Evolutionary conservation across 805 yeast genomes (phyloP), one percentile per base, ranked within the genome.

Genomic region (Jamesozyma rosinii): DNA sequence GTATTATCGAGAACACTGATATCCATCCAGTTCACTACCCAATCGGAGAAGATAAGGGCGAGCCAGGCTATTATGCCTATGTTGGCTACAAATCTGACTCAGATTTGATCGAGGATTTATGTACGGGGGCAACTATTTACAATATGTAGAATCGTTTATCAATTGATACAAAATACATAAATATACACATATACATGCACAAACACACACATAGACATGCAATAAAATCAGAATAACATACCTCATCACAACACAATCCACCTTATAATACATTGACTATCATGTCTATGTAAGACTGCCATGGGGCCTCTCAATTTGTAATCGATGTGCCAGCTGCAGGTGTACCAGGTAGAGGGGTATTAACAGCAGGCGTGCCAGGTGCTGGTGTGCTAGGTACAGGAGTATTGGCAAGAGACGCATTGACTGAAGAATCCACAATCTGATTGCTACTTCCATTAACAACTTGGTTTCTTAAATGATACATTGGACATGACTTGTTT

Each of bases 401-500:
- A 5, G 32, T n/a, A 36, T 17, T 26, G n/a, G n/a, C n/a, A n/a
- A n/a, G n/a, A n/a, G n/a, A n/a, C n/a, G n/a, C n/a, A n/a, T n/a
- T n/a, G 15, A 29, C 36, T 18, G 21, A 10, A 10, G 22, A 15
- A 14, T 15, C 36, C 22, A 15, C 6, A 22, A 8, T 22, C 20
- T 18, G 14, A 4, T 5, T 34, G 15, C 8, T 35, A 15, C 34
- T 34, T n/a, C 27, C 14, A 5, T 10, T 31, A 11, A 32, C 35
- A 13, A 35, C 19, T 24, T 26, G 24, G 19, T 41, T 37, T 41
- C 44, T 41, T 24, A 41, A 41, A 31, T 75, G 77, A 59, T 84
- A 90, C 75, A 88, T 72, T 14, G 97, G 98, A 66, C 98, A 90
- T 1, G 90, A 69, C 49, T 72, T 72, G 60, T 87, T 88, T 2